Percentiles rank a stretch among this genome's conserved stretches.
phyloP scores from a whole-genome alignment of 257 asterid genomes.

The Oldenlandia corymbosa region DNA sequence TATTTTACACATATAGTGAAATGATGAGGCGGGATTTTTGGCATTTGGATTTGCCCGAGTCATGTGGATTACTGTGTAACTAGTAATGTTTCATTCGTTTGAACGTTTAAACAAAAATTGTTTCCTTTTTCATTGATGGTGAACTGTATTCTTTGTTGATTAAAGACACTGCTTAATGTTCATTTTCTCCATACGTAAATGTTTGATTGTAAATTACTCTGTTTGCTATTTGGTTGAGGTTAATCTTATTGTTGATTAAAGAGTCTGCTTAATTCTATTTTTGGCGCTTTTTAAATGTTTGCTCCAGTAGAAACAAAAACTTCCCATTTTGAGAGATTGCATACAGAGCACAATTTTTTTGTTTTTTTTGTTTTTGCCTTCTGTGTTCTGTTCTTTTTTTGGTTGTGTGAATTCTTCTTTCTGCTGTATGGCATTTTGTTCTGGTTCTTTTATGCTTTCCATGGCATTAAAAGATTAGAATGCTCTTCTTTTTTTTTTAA shows the following conservation, averaged over 20 bases:
- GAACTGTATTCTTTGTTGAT: not conserved
- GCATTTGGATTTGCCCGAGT: not conserved
- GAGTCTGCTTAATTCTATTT: too few relatives aligned
- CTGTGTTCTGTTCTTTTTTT: not conserved
- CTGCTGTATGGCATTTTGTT: not conserved
- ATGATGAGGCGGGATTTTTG: too few relatives aligned
- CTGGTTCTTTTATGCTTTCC: not conserved
- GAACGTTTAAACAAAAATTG: not conserved
- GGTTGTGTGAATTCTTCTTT: not conserved
- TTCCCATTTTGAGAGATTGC: not conserved
- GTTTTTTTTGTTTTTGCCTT: not conserved
- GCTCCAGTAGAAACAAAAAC: not conserved
- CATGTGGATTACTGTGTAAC: too few relatives aligned
- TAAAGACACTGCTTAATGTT: not conserved
- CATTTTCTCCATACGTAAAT: too few relatives aligned
- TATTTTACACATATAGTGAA: too few relatives aligned
- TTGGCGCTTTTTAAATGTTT: not conserved
- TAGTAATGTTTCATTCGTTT: not conserved
- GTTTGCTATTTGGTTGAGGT: too few relatives aligned
- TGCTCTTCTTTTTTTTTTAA: too few relatives aligned
- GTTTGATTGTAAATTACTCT: too few relatives aligned
- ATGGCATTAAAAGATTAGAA: too few relatives aligned
- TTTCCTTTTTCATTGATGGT: not conserved
- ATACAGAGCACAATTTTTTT: too few relatives aligned
- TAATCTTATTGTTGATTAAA: too few relatives aligned